phyloP scores from a whole-genome alignment of 169 alveolate genomes.

The Toxoplasma gondii region DNA sequence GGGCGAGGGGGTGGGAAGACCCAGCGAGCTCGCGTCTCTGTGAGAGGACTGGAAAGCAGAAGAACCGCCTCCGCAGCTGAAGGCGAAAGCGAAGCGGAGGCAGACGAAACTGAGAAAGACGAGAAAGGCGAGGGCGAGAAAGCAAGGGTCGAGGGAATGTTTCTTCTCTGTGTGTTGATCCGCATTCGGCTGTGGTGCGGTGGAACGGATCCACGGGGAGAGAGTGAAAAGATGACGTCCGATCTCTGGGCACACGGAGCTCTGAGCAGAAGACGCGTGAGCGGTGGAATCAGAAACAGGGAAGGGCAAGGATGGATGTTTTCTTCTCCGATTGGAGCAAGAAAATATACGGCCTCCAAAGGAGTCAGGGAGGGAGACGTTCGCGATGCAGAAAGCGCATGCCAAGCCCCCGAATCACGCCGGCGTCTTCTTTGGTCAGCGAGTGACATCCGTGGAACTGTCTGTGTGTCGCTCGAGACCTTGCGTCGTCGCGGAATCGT shows the following conservation, averaged over 20 bases:
- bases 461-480: no score
- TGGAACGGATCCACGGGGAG: no score
- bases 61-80: neutral
- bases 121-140: neutral
- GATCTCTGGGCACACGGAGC: no score
- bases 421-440: neutral
- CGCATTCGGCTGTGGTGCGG: no score
- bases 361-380: neutral
- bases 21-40: conserved; percentile 13
- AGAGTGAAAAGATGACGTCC: no score
- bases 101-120: neutral
- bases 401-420: neutral
- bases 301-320: neutral
- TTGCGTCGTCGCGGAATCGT: no score
- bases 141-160: neutral
- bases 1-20: conserved; percentile 17
- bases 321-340: neutral
- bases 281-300: neutral
- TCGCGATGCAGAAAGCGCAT: neutral
- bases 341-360: neutral
- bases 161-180: no score
- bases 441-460: no score
- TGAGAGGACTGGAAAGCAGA: neutral
- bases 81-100: neutral
- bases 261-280: neutral